Conservation (phyloP, 2,329 filamentous ascomycete genomes). For the Phialophora verrucosa region DNA sequence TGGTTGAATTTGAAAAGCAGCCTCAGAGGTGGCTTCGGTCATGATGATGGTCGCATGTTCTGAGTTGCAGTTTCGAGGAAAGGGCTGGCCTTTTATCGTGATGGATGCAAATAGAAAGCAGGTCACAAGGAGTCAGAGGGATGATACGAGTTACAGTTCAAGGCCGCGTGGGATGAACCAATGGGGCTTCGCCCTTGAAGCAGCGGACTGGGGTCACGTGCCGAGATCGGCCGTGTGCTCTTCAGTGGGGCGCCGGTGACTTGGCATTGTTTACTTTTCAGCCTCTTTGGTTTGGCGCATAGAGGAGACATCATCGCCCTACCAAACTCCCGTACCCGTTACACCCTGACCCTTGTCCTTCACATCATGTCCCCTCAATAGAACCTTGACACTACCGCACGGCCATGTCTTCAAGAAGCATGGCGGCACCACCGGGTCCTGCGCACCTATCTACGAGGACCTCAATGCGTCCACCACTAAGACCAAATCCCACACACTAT, state of each 20-base stretch:
- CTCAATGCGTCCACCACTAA: conserved; percentile 57
- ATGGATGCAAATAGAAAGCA: conserved; percentile 15
- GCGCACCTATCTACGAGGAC: conserved; percentile 54
- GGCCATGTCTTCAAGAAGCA: conserved; percentile 41
- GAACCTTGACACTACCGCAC: not conserved
- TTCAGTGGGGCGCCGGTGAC: not conserved
- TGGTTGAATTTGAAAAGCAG: conserved; percentile 66
- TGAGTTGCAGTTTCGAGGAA: not conserved
- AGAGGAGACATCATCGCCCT: not conserved
- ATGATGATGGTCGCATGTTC: conserved; percentile 27
- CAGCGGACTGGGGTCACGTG: not conserved
- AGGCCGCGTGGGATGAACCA: not conserved
- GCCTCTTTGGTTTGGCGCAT: conserved; percentile 14
- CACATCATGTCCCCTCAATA: not conserved
- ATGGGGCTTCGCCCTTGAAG: not conserved
- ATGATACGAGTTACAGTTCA: not conserved
- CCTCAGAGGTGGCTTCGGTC: conserved; percentile 24
- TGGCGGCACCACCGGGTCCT: conserved; percentile 63
- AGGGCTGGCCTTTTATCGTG: conserved; percentile 5
- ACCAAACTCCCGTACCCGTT: not conserved
- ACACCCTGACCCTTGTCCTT: conserved; percentile 13
- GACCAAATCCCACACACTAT: conserved; percentile 50
- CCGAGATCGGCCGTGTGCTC: not conserved
- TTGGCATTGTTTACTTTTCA: conserved; percentile 29
- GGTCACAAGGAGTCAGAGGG: conserved; percentile 19